phyloP scores from a whole-genome alignment of 164 flowering plant genomes.

The Dillenia turbinata region DNA sequence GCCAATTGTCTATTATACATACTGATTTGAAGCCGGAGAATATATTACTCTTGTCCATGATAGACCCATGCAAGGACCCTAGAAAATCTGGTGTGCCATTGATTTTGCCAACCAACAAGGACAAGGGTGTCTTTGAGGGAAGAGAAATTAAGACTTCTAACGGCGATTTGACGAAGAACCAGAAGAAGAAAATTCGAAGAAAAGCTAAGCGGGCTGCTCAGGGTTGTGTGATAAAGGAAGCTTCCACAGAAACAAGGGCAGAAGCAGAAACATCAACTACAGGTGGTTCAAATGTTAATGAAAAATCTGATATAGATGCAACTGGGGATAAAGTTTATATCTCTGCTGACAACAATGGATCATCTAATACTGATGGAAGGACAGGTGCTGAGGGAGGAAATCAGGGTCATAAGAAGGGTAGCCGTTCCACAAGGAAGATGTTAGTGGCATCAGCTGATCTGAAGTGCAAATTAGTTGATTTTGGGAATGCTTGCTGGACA shows the following conservation, averaged over 20 bases:
- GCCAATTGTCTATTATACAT: slow-evolving; percentile 81
- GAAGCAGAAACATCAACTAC: slow-evolving; percentile 29
- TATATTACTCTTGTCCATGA: slow-evolving; percentile 63
- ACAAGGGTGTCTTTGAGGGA: slow-evolving; percentile 32
- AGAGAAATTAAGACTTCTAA: slow-evolving; percentile 44
- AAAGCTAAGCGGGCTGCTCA: slow-evolving; percentile 77
- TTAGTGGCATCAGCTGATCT: slow-evolving; percentile 57
- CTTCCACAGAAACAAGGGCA: slow-evolving; percentile 34
- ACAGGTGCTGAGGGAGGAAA: slow-evolving; percentile 24
- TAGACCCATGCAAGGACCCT: slow-evolving; percentile 81
- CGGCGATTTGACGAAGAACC: slow-evolving; percentile 67
- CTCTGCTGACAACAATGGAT: slow-evolving; percentile 18
- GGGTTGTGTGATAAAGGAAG: slow-evolving; percentile 55
- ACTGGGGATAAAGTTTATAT: slow-evolving; percentile 25
- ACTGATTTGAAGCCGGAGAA: slow-evolving; percentile 97
- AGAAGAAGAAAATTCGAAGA: slow-evolving; percentile 72
- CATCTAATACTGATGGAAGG: slow-evolving; percentile 21
- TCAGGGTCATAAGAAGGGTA: slow-evolving; percentile 49
- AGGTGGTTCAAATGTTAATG: slow-evolving; percentile 20
- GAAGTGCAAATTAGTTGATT: slow-evolving; percentile 87
- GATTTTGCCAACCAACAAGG: slow-evolving; percentile 47
- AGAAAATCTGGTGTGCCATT: slow-evolving; percentile 67
- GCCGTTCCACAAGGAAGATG: slow-evolving; percentile 58
- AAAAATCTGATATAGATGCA: slow-evolving; percentile 14
- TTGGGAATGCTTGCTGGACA: slow-evolving; percentile 97